These are phyloP conservation scores for Tulasnella sp. DNA, from an alignment of 768 basidiomycete genomes.

Conservation along the genomic window DNA sequence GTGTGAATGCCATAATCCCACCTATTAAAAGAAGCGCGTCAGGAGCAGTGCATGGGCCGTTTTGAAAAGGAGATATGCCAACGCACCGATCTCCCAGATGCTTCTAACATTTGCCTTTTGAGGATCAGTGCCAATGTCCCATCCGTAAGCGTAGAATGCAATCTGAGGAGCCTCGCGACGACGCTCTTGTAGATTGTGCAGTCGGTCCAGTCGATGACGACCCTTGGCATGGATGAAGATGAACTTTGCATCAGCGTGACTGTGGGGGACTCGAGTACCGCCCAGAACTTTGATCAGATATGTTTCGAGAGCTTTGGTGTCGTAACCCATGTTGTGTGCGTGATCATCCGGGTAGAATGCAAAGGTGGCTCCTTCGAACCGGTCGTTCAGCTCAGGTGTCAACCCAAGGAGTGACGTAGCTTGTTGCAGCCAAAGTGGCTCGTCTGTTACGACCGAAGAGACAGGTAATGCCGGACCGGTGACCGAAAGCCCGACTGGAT, in stretches of 20 bases:
- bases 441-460: neutral
- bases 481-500: neutral
- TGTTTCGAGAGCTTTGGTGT: neutral
- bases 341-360: conserved; percentile 23
- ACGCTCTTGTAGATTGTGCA: conserved; percentile 17
- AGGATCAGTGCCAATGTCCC: neutral
- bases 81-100: conserved; percentile 12
- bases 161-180: conserved; percentile 11
- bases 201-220: neutral
- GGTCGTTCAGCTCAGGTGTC: neutral
- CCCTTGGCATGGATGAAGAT: conserved; percentile 30
- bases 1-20: conserved; percentile 20
- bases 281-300: conserved; percentile 3
- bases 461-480: neutral
- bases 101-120: neutral
- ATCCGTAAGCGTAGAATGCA: conserved; percentile 16
- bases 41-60: neutral
- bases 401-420: neutral
- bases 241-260: neutral
- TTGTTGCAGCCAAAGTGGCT: neutral
- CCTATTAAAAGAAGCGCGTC: neutral
- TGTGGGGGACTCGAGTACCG: neutral
- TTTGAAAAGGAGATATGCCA: neutral
- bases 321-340: neutral
- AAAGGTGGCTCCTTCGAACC: neutral